Conservation (phyloP, 2,329 filamentous ascomycete genomes). For the Colletotrichum plurivorum region DNA sequence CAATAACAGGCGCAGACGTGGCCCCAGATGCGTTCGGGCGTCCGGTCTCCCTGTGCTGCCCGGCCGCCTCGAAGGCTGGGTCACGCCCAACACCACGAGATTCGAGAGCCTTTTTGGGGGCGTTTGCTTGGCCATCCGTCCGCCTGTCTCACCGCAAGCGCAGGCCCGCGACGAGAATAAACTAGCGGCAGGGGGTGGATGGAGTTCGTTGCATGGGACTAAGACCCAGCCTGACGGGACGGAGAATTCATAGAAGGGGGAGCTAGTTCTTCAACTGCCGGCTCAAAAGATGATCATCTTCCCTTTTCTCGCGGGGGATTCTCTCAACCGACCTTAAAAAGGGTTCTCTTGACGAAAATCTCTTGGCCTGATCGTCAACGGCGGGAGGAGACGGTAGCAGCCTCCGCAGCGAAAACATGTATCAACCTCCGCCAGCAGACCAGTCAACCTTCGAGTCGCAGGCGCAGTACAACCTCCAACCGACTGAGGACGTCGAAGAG, state of each 20-base stretch:
- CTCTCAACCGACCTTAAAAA: neutral
- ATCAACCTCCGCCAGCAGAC: slow-evolving; percentile 30
- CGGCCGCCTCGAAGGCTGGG: neutral
- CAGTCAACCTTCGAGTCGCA: slow-evolving; percentile 48
- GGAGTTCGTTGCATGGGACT: neutral
- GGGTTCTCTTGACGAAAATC: no score
- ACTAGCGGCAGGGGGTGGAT: neutral
- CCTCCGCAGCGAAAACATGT: slow-evolving; percentile 7
- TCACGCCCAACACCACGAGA: neutral
- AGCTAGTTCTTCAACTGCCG: neutral
- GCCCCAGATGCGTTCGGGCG: slow-evolving; percentile 25
- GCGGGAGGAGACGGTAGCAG: neutral
- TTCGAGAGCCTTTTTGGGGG: neutral
- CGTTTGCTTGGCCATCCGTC: slow-evolving; percentile 1
- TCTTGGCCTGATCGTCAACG: neutral
- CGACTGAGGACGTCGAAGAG: slow-evolving; percentile 46
- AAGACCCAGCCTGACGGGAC: no score
- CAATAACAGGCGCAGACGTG: neutral
- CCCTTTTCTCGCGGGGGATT: neutral
- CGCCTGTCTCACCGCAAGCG: slow-evolving; percentile 6
- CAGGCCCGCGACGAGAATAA: neutral
- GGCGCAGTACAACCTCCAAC: slow-evolving; percentile 49
- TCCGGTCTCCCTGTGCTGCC: slow-evolving; percentile 20
- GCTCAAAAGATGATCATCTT: slow-evolving; percentile 17
- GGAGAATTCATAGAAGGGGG: neutral